These are phyloP conservation scores for Neonectria sp. DNA, from an alignment of 2,329 filamentous ascomycete genomes.

Conservation along the genomic window DNA sequence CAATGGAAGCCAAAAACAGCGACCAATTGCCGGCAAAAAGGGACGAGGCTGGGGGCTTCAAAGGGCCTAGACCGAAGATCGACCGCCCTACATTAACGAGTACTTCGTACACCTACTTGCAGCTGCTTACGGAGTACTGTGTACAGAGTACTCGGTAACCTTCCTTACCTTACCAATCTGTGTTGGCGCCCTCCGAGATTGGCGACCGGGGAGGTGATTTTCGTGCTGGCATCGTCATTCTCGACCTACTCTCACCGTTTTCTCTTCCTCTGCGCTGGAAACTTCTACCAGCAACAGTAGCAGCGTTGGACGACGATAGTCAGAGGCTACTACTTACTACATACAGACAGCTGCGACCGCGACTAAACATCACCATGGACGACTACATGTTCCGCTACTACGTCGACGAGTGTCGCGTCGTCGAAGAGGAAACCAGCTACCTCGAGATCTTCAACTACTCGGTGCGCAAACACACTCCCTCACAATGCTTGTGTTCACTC, in stretches of 20 bases:
- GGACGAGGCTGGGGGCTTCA: conserved; percentile 20
- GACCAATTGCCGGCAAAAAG: conserved; percentile 4
- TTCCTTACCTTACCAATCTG: conserved; percentile 3
- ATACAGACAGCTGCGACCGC: too few species aligned
- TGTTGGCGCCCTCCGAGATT: conserved; percentile 21
- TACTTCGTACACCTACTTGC: background rate
- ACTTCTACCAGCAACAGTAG: background rate
- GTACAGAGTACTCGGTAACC: background rate
- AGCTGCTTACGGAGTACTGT: background rate
- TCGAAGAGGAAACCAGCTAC: conserved; percentile 68
- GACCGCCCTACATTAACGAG: background rate
- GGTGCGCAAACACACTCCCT: conserved; percentile 54
- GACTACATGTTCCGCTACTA: conserved; percentile 70
- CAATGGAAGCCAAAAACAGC: conserved; percentile 3
- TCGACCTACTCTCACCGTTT: conserved; percentile 15
- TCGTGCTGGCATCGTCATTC: conserved; percentile 10
- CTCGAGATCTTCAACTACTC: conserved; percentile 73
- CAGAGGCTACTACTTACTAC: too few species aligned
- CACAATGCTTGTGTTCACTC: background rate
- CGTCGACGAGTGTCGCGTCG: conserved; percentile 63
- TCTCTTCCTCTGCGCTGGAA: background rate
- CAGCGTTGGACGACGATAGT: too few species aligned
- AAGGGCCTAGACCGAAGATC: conserved; percentile 1
- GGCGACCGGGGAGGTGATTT: conserved; percentile 15
- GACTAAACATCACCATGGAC: conserved; percentile 61